Evolutionary conservation across 2,329 filamentous ascomycete genomes (phyloP).

Genomic region (Paradendryphiella salina): DNA sequence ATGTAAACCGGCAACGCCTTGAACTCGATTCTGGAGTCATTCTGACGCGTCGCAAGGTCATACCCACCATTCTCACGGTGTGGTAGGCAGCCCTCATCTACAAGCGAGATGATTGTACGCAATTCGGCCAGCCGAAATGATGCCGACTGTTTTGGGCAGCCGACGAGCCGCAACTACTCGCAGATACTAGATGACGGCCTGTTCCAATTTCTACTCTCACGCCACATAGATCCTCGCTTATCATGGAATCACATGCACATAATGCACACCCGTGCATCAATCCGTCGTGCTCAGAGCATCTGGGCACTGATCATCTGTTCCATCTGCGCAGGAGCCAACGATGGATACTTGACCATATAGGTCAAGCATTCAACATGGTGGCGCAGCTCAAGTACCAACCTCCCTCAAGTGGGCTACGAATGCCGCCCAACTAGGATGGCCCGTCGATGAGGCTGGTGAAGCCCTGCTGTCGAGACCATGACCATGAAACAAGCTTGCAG

Average conservation of each 20-base stretch:
- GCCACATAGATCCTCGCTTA: conserved; percentile 8
- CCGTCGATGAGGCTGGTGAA: not conserved
- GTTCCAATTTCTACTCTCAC: not conserved
- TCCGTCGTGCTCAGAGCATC: not conserved
- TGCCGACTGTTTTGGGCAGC: not conserved
- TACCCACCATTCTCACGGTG: not conserved
- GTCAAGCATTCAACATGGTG: not conserved
- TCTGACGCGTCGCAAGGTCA: not conserved
- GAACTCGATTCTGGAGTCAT: not conserved
- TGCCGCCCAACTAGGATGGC: not conserved
- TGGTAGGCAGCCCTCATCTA: not conserved
- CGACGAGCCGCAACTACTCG: not conserved
- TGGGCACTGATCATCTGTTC: conserved; percentile 11
- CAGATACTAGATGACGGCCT: not conserved
- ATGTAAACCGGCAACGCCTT: not conserved
- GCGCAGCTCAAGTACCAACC: not conserved
- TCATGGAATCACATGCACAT: not conserved
- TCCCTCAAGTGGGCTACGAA: not conserved
- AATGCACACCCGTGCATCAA: not conserved
- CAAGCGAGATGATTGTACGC: not conserved
- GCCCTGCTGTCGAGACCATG: not conserved
- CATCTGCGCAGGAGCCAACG: not conserved
- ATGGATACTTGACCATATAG: too few relatives aligned
- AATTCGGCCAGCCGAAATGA: not conserved
- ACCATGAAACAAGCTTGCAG: not conserved